Conservation (phyloP, 257 asterid genomes). For the Fraxinus americana region DNA sequence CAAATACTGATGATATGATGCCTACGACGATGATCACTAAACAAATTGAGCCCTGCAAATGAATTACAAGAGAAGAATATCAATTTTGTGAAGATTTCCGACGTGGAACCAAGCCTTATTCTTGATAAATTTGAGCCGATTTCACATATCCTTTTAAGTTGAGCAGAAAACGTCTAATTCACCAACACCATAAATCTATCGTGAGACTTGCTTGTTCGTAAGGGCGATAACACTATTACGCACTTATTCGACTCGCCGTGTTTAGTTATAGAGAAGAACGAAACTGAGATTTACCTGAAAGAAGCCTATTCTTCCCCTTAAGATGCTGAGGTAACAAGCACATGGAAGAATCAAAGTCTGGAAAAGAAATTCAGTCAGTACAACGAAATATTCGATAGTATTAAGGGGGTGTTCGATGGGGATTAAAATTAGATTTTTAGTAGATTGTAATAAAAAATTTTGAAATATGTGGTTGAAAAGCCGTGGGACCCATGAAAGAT, state of each 20-base stretch:
- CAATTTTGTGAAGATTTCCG: not conserved
- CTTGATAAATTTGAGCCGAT: no score
- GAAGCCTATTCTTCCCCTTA: constrained; percentile 50
- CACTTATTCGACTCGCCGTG: not conserved
- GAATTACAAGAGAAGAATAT: not conserved
- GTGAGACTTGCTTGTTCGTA: not conserved
- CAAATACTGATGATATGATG: constrained; percentile 56
- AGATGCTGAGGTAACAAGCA: constrained; percentile 84
- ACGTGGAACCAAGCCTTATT: no score
- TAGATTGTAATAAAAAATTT: no score
- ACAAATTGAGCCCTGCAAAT: constrained; percentile 59
- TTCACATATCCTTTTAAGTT: not conserved
- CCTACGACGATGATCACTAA: constrained; percentile 62
- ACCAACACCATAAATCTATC: not conserved
- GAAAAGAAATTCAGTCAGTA: not conserved
- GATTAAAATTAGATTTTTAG: no score
- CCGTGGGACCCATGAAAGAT: no score
- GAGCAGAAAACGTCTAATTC: not conserved
- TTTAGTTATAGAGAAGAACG: not conserved
- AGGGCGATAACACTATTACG: not conserved
- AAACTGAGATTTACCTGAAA: constrained; percentile 55
- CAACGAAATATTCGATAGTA: not conserved
- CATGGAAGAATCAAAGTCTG: constrained; percentile 96
- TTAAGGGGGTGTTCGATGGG: no score
- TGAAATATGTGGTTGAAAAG: no score